Conservation (phyloP, 345 rosid species). For the Bruguiera sexangula region DNA sequence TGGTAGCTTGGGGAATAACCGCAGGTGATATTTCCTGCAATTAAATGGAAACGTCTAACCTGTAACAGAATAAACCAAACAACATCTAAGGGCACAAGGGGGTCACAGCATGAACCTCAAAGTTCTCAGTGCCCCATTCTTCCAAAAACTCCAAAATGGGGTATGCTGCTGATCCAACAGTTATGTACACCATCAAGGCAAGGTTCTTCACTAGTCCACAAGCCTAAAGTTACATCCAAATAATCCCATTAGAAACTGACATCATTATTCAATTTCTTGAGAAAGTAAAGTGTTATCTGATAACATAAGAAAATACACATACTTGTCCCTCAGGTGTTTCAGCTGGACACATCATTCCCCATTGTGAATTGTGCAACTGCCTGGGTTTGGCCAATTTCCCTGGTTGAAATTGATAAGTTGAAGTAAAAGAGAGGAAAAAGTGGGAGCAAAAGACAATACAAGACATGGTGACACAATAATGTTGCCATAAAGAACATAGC, state of each 20-base stretch:
- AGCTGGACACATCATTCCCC: constrained; percentile 99
- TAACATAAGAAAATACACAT: constrained; percentile 14
- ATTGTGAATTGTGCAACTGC: constrained; percentile 97
- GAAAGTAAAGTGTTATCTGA: neutral
- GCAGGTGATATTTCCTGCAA: constrained; percentile 93
- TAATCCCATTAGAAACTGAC: constrained; percentile 3
- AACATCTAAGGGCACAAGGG: neutral
- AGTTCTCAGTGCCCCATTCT: constrained; percentile 97
- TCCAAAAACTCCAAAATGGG: constrained; percentile 90
- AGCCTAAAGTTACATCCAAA: constrained; percentile 48
- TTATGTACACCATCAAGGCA: constrained; percentile 95
- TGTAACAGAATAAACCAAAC: neutral
- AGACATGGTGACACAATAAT: neutral
- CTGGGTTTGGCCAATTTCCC: constrained; percentile 98
- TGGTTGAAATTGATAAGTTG: constrained; percentile 28
- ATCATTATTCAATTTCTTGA: neutral
- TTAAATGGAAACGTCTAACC: constrained; percentile 11
- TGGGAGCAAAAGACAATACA: neutral
- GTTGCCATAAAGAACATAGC: neutral
- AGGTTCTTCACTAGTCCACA: constrained; percentile 97
- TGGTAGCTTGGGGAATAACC: constrained; percentile 91
- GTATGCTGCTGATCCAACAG: constrained; percentile 95
- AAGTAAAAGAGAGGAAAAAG: constrained; percentile 5
- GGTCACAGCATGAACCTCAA: constrained; percentile 56
- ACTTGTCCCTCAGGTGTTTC: constrained; percentile 99